These are phyloP conservation scores for Elasticomyces elasticus DNA, from an alignment of 495 filamentous ascomycete genomes.

Conservation along the genomic window DNA sequence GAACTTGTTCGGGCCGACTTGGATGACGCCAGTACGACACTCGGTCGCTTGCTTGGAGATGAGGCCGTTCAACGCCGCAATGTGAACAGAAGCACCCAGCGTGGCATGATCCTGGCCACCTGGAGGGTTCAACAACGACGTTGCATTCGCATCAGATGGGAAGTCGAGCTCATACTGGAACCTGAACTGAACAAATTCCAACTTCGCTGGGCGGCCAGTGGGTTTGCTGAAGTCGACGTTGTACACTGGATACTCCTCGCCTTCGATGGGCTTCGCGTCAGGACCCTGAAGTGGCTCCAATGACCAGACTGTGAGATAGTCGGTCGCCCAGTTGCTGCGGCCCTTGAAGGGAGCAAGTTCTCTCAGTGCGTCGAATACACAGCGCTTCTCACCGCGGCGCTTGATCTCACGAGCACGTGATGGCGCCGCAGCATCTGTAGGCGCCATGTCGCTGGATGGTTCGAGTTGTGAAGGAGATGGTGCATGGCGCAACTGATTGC, in stretches of 20 bases:
- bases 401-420: not conserved
- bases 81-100: not conserved
- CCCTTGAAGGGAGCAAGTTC: not conserved
- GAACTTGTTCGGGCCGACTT: not conserved
- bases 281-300: not conserved
- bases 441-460: too few relatives aligned
- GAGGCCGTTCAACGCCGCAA: not conserved
- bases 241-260: not conserved
- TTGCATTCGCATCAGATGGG: not conserved
- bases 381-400: not conserved
- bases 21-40: not conserved
- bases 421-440: too few relatives aligned
- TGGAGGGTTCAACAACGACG: not conserved
- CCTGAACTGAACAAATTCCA: not conserved
- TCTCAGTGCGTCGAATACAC: not conserved
- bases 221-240: not conserved
- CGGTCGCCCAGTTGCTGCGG: not conserved
- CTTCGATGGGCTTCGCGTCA: not conserved
- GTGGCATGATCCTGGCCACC: not conserved
- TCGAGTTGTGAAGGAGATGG: too few relatives aligned
- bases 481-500: too few relatives aligned
- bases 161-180: not conserved
- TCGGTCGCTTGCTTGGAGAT: not conserved
- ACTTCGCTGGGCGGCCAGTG: not conserved
- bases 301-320: not conserved